These are phyloP conservation scores for Candida palmyrensis DNA, from an alignment of 805 yeast species.

Conservation along the genomic window DNA sequence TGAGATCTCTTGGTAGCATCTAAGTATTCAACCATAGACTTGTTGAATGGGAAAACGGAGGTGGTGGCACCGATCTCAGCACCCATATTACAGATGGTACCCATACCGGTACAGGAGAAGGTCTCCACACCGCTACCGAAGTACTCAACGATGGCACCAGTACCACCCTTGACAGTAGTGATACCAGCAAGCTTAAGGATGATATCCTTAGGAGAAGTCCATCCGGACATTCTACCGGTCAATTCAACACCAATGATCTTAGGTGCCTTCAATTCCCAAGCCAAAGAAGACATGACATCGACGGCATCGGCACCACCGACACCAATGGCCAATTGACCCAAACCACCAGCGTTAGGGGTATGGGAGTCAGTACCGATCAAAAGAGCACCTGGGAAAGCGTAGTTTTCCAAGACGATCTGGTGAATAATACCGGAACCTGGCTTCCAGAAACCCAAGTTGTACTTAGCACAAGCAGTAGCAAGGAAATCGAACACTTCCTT, in stretches of 20 bases:
- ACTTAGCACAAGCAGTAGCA: slow-evolving; percentile 85
- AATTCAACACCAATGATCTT: slow-evolving; percentile 89
- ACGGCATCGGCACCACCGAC: slow-evolving; percentile 99
- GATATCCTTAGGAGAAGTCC: slow-evolving; percentile 97
- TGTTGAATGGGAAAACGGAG: slow-evolving; percentile 92
- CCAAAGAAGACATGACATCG: slow-evolving; percentile 93
- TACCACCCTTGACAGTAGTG: slow-evolving; percentile 95
- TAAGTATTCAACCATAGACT: slow-evolving; percentile 73
- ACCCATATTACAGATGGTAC: slow-evolving; percentile 99
- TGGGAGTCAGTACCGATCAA: slow-evolving; percentile 98
- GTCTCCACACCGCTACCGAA: slow-evolving; percentile 91
- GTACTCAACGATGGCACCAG: slow-evolving; percentile 94
- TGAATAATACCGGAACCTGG: slow-evolving; percentile 99
- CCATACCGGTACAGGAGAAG: slow-evolving; percentile 98
- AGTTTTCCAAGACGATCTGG: slow-evolving; percentile 95
- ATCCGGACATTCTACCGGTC: slow-evolving; percentile 83
- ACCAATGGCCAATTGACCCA: slow-evolving; percentile 98
- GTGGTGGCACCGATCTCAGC: slow-evolving; percentile 99
- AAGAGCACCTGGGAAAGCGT: slow-evolving; percentile 94
- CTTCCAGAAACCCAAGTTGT: slow-evolving; percentile 97
- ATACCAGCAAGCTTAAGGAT: slow-evolving; percentile 89
- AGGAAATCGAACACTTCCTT: slow-evolving; percentile 93
- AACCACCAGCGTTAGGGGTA: slow-evolving; percentile 98
- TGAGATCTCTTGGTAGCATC: slow-evolving; percentile 78
- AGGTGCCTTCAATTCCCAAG: slow-evolving; percentile 99